Conservation (phyloP, 345 rosid species). For the Acer saccharum region DNA sequence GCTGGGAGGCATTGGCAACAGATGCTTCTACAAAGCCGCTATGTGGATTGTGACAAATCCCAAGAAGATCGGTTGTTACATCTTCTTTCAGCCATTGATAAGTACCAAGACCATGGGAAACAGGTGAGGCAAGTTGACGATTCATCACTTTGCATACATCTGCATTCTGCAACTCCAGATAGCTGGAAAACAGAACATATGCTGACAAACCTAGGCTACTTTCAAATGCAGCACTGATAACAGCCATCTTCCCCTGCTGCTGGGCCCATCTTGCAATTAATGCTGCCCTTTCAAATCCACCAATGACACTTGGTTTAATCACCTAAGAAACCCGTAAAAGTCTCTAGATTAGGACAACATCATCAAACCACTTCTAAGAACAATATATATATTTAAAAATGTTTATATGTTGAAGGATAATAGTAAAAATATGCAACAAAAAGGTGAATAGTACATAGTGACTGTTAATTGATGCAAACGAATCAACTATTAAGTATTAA, state of each 20-base stretch:
- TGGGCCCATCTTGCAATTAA: slow-evolving; percentile 85
- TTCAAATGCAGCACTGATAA: slow-evolving; percentile 88
- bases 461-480: background rate
- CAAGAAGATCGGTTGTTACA: slow-evolving; percentile 52
- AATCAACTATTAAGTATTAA: background rate
- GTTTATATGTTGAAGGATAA: background rate
- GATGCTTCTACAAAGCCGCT: slow-evolving; percentile 68
- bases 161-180: slow-evolving; percentile 67
- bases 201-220: slow-evolving; percentile 77
- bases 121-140: slow-evolving; percentile 34
- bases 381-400: background rate
- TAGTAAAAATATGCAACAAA: background rate
- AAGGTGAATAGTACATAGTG: background rate
- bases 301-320: slow-evolving; percentile 85
- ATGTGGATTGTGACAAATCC: slow-evolving; percentile 45
- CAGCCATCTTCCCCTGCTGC: slow-evolving; percentile 78
- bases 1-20: slow-evolving; percentile 48
- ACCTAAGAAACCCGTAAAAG: slow-evolving; percentile 47
- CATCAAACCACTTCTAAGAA: slow-evolving; percentile 1
- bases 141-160: slow-evolving; percentile 41
- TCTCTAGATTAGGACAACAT: slow-evolving; percentile 12
- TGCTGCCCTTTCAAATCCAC: slow-evolving; percentile 88
- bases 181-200: slow-evolving; percentile 64
- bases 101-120: slow-evolving; percentile 97
- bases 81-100: slow-evolving; percentile 86